These are phyloP conservation scores for Globisporangium paddicum DNA, from an alignment of 352 stramenopile genomes.

Conservation along the genomic window DNA sequence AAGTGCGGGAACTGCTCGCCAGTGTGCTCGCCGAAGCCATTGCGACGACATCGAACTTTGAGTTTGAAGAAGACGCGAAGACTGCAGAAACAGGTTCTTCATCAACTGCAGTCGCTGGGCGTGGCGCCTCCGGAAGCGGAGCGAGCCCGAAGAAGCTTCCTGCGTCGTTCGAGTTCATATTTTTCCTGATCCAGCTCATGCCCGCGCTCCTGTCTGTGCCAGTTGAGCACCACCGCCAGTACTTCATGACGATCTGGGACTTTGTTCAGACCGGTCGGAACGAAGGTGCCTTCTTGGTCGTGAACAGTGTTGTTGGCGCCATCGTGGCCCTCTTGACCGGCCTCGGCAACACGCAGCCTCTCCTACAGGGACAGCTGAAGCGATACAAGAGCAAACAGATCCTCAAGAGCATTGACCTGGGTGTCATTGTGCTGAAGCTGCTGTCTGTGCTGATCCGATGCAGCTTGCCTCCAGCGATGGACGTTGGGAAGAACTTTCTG, in stretches of 20 bases:
- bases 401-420: constrained; percentile 79
- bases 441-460: constrained; percentile 70
- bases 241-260: constrained; percentile 68
- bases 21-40: constrained; percentile 69
- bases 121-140: not conserved
- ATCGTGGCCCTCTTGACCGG: constrained; percentile 69
- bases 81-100: not conserved
- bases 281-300: constrained; percentile 76
- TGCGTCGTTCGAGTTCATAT: constrained; percentile 80
- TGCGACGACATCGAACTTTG: constrained; percentile 43
- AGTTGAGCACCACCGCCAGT: constrained; percentile 62
- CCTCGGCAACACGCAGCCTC: constrained; percentile 42
- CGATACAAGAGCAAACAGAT: constrained; percentile 66
- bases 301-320: constrained; percentile 77
- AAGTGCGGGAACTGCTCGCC: constrained; percentile 69
- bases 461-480: constrained; percentile 66
- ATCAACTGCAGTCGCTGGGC: not conserved
- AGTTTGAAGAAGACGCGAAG: constrained; percentile 38
- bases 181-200: constrained; percentile 76
- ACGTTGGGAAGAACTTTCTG: constrained; percentile 31
- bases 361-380: constrained; percentile 65
- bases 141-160: constrained; percentile 38
- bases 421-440: constrained; percentile 60
- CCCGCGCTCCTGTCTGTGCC: constrained; percentile 63
- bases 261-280: constrained; percentile 81